Base-by-base conservation (phyloP, 495 filamentous ascomycete genomes). In the Trichoderma erinaceum region DNA sequence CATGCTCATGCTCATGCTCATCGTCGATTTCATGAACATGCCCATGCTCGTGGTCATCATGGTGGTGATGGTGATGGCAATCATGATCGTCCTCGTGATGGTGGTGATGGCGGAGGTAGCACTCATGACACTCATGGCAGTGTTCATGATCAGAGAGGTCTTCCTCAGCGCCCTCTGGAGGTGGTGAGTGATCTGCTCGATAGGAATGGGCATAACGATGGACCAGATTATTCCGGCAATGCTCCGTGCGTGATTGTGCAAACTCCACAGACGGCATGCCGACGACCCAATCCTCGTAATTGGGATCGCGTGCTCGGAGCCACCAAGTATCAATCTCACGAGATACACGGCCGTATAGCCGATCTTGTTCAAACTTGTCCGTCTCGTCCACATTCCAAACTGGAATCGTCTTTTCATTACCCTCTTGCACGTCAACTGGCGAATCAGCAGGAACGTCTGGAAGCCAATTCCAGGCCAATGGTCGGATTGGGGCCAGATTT, bases 251-350 rank as follows among this genome's bases (percentile, higher is more conserved):
- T 66, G 78, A 77, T 63, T 81, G 77, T 2, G 83, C 83, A 63
- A 81, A 81, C 67, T 85, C 82, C 43, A 84, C 78, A 1, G 75
- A 77, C 10, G 83, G 80, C 82, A 84, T 84, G 2, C 78, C 77
- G 0, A 82, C 76, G 43, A 80, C 78, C 83, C 82, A 85, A 46
- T 79, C 79, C 12, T 81, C 82, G 68, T 80, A 80, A 68, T 86
- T 85, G 0, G 78, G 79, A 69, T 84, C 81, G 43, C 83, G 79
- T 65, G 79, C 82, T 66, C 78, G 78, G 65, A 80, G 77, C 84
- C 84, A 86, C 83, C 83, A 86, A 11, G 76, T 77, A 70, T 86
- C 83, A 41, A 86, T 78, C 69, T 86, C 84, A 41, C 82, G 79
- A 27, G 83, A 86, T 6, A 86, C 84, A 44, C 83, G 78, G 32